Base-by-base conservation (phyloP, 352 stramenopile genomes). In the Chrysophaeum taylorii region DNA sequence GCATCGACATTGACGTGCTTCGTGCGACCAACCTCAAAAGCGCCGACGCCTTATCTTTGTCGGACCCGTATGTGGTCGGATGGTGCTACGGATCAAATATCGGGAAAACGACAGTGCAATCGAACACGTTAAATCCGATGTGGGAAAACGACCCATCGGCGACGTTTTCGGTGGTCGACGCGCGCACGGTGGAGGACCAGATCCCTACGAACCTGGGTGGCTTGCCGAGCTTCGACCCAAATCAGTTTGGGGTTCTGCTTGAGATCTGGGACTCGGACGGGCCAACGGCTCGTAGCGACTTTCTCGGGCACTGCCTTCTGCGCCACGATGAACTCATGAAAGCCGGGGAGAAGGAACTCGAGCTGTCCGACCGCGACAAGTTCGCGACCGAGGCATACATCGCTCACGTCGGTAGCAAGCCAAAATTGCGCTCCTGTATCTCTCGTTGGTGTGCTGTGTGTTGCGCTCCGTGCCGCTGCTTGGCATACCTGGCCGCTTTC, bases 301-400 rank as follows among this genome's bases (percentile, higher is more conserved):
- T 66, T 25, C 31, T 66, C 12, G 57, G 57, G 18, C 57, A 66
- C 57, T 66, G 57, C 36, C 12, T 66, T 1, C 36, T 66, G 31
- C 31, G 33, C 33, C 36, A 45, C 18, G 36, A 42, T 2, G 57
- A 42, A 23, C 57, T 66, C 9, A 5, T 66, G 33, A 2, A 2
- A 16, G 12, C 33, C 2, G 57, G 57, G 1, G 57, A 66, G 21
- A 5, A 45, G 5, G 57, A 66, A 36, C 36, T 66, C 57, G 15
- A 37, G 33, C 36, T 66, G 1, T 9, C 29, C 7, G 57, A 66
- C 4, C 33, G 2, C 14, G 15, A 21, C 1, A 14, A 39, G n/a
- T n/a, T 33, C 18, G n/a, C 12, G 53, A 64, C 53, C 4, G 5
- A 16, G 53, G 27, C 4, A 42, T 48, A n/a, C n/a, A n/a, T n/a